phyloP scores from a whole-genome alignment of 345 rosid genomes.

The Linum lewisii region DNA sequence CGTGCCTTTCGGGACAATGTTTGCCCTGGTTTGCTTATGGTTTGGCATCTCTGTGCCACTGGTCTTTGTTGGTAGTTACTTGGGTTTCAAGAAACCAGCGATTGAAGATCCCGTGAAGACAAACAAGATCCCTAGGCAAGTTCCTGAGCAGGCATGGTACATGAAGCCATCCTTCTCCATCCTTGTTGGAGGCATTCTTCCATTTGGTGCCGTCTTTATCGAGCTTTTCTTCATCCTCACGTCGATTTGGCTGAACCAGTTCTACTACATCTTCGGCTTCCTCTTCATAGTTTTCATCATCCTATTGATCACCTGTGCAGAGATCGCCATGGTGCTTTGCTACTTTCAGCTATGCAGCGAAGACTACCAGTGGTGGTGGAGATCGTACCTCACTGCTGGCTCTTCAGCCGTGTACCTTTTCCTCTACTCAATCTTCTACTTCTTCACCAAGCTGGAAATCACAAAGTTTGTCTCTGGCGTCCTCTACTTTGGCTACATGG shows the following conservation, averaged over 20 bases:
- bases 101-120: conserved; percentile 88
- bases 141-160: conserved; percentile 97
- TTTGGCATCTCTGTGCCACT: conserved; percentile 95
- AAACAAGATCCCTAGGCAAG: conserved; percentile 88
- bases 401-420: conserved; percentile 91
- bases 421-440: conserved; percentile 94
- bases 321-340: conserved; percentile 87
- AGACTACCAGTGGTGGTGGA: conserved; percentile 99
- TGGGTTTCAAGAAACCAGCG: conserved; percentile 89
- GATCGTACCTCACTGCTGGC: conserved; percentile 89
- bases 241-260: conserved; percentile 96
- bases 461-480: conserved; percentile 82
- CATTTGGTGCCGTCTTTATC: conserved; percentile 92
- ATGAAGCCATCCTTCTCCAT: conserved; percentile 90
- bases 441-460: conserved; percentile 89
- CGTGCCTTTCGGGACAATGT: conserved; percentile 94
- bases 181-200: conserved; percentile 90
- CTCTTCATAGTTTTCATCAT: conserved; percentile 89
- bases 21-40: conserved; percentile 93
- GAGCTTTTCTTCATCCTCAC: conserved; percentile 97
- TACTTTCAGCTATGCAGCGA: conserved; percentile 98
- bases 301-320: conserved; percentile 81
- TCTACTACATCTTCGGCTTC: conserved; percentile 98
- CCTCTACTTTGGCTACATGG: conserved; percentile 91
- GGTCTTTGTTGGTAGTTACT: conserved; percentile 87